Evolutionary conservation across 345 rosid genomes (phyloP).

Genomic region (Acer yangbiense): DNA sequence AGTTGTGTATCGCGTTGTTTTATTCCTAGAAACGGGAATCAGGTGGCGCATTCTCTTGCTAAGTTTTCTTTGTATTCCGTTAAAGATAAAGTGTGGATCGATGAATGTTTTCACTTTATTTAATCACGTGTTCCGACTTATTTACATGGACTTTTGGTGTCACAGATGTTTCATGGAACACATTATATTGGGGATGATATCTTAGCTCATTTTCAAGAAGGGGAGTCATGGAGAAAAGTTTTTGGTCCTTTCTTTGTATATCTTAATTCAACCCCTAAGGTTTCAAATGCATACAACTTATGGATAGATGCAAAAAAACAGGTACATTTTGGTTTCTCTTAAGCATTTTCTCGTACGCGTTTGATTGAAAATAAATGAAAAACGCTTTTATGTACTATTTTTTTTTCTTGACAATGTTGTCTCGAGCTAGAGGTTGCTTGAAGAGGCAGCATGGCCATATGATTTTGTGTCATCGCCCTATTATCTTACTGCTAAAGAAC

Average conservation of each 20-base stretch:
- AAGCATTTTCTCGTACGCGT: not conserved
- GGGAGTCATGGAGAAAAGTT: slow-evolving; percentile 48
- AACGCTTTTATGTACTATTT: not conserved
- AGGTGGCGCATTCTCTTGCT: not conserved
- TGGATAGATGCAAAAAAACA: slow-evolving; percentile 42
- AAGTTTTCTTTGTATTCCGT: not conserved
- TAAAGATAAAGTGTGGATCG: no score
- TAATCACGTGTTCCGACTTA: no score
- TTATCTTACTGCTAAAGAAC: slow-evolving; percentile 27
- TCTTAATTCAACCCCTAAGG: slow-evolving; percentile 37
- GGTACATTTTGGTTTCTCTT: slow-evolving; percentile 22
- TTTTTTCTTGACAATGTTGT: not conserved
- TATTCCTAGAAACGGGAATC: not conserved
- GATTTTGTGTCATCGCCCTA: slow-evolving; percentile 39
- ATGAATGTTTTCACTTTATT: no score
- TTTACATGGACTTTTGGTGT: not conserved
- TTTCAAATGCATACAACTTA: slow-evolving; percentile 34
- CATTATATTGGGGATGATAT: slow-evolving; percentile 39
- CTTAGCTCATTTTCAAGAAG: slow-evolving; percentile 36
- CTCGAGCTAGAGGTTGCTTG: slow-evolving; percentile 33
- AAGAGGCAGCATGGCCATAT: slow-evolving; percentile 43
- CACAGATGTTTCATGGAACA: slow-evolving; percentile 39
- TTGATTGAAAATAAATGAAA: not conserved
- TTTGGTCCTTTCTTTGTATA: slow-evolving; percentile 45
- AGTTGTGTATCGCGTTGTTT: not conserved